These are phyloP conservation scores for Solanum pinnatisectum DNA, from an alignment of 257 asterid species.

Conservation along the genomic window DNA sequence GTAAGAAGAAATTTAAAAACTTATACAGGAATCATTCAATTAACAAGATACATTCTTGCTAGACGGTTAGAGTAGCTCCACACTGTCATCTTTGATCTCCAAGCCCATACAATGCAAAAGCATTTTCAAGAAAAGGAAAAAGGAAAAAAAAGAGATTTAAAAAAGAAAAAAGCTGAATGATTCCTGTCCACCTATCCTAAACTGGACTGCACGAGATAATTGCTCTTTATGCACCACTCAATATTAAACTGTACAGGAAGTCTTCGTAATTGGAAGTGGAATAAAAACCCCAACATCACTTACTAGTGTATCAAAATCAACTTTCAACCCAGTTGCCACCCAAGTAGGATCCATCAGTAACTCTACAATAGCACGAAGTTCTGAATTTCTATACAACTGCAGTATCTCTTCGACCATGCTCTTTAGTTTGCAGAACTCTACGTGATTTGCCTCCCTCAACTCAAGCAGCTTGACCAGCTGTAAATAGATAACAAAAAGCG, in stretches of 20 bases:
- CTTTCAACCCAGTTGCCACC: conserved; percentile 86
- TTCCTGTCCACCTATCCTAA: background rate
- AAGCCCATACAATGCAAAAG: background rate
- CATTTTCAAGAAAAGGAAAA: background rate
- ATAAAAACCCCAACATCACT: conserved; percentile 13
- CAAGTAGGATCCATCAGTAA: conserved; percentile 84
- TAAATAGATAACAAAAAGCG: conserved; percentile 9
- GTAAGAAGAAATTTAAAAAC: background rate
- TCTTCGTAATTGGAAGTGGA: background rate
- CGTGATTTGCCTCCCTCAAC: conserved; percentile 88
- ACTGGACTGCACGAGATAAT: background rate
- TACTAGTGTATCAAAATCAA: conserved; percentile 70
- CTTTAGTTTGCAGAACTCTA: conserved; percentile 90
- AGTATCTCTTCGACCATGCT: conserved; percentile 62
- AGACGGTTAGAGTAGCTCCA: background rate
- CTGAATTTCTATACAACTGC: conserved; percentile 45
- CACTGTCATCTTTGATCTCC: background rate
- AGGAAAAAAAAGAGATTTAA: background rate
- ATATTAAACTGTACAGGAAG: background rate
- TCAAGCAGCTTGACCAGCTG: conserved; percentile 97
- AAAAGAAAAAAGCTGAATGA: background rate
- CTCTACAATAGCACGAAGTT: conserved; percentile 52
- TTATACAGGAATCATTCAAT: background rate
- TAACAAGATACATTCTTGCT: background rate
- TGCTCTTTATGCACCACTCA: background rate